Percentiles rank a stretch among this genome's conserved stretches.
phyloP scores from a whole-genome alignment of 352 stramenopile species.

The Phytophthora citricola region DNA sequence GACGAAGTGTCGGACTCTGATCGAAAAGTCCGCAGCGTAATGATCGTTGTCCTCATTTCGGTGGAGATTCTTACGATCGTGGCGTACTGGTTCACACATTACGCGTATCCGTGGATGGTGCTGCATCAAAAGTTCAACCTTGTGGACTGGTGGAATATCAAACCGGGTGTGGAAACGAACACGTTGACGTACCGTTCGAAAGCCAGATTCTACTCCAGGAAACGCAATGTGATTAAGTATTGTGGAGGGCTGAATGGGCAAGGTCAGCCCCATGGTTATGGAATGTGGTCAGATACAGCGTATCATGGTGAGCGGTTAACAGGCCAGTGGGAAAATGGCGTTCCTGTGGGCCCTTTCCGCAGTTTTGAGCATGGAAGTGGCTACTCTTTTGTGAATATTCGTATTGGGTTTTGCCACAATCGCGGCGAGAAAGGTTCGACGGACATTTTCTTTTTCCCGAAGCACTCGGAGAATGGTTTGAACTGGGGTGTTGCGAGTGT shows the following conservation, averaged over 20 bases:
- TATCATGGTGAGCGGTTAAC: conserved; percentile 79
- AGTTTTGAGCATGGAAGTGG: conserved; percentile 79
- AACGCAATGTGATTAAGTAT: conserved; percentile 66
- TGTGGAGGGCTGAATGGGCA: conserved; percentile 64
- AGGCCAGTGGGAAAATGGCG: conserved; percentile 72
- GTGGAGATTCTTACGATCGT: conserved; percentile 58
- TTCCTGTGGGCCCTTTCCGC: conserved; percentile 77
- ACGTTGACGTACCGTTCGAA: conserved; percentile 56
- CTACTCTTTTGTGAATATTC: conserved; percentile 80
- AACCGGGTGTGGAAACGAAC: conserved; percentile 51
- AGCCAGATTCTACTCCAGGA: conserved; percentile 52
- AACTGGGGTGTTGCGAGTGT: conserved; percentile 85
- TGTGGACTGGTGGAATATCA: conserved; percentile 57
- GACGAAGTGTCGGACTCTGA: conserved; percentile 31
- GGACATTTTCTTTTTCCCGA: conserved; percentile 58
- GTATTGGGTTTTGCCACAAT: conserved; percentile 73
- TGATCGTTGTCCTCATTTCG: conserved; percentile 43
- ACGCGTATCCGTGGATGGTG: conserved; percentile 68
- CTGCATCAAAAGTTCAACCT: conserved; percentile 52
- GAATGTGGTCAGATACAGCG: conserved; percentile 74
- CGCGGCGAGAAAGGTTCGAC: conserved; percentile 41
- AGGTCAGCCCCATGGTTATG: conserved; percentile 67
- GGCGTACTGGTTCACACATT: conserved; percentile 71
- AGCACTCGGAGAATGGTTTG: conserved; percentile 47
- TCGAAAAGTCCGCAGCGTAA: conserved; percentile 32